Evolutionary conservation across 345 rosid genomes (phyloP).

Genomic region (Salix dunnii): DNA sequence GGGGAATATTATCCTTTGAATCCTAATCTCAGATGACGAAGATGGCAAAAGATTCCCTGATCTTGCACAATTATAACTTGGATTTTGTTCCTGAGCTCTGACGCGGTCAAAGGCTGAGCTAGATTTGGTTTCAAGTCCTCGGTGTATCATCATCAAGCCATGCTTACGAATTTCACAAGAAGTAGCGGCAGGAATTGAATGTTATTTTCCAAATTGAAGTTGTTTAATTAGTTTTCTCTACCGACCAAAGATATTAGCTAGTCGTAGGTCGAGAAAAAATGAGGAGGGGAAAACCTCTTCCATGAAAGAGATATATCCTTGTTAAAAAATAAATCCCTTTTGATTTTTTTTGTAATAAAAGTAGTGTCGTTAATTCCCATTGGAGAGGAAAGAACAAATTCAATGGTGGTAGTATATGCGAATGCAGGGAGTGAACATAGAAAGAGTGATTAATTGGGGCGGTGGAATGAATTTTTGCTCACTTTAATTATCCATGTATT

Average conservation of each 20-base stretch:
- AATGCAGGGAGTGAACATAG: not conserved
- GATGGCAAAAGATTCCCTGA: conserved; percentile 38
- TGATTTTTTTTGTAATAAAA: no score
- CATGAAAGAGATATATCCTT: not conserved
- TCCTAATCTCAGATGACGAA: not conserved
- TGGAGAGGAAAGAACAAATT: not conserved
- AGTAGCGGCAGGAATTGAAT: not conserved
- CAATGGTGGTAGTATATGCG: not conserved
- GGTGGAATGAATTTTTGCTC: conserved; percentile 11
- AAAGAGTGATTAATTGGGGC: not conserved
- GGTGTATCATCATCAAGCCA: conserved; percentile 6
- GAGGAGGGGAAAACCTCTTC: not conserved
- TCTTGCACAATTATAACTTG: conserved; percentile 28
- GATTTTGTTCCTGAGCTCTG: conserved; percentile 36
- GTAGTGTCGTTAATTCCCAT: not conserved
- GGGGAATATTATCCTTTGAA: not conserved
- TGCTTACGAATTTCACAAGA: not conserved
- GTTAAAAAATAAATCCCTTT: no score
- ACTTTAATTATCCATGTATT: no score
- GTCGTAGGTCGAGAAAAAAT: not conserved
- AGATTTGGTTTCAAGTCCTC: conserved; percentile 6
- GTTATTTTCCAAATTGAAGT: not conserved
- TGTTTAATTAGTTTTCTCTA: not conserved
- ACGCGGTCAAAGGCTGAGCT: conserved; percentile 42
- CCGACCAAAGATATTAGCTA: not conserved